Percentiles rank a stretch among this genome's conserved stretches.
These are phyloP conservation scores for Polychaeton citri DNA, from an alignment of 2,329 filamentous ascomycete species.

Conservation along the genomic window DNA sequence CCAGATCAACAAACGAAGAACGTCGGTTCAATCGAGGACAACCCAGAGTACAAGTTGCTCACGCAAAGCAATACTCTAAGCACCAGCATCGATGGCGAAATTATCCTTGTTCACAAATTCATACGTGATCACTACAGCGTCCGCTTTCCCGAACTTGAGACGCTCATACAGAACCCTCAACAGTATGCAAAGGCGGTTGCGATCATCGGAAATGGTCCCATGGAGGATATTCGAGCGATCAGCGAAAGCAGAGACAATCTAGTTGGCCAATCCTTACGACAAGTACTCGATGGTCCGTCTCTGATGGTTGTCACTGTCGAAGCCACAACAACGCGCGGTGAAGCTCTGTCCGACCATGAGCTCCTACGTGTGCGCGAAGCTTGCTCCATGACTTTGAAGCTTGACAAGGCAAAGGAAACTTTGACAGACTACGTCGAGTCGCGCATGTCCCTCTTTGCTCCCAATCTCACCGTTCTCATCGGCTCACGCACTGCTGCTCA, in stretches of 20 bases:
- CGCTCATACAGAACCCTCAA: slow-evolving; percentile 76
- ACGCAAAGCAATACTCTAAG: slow-evolving; percentile 83
- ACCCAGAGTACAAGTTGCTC: slow-evolving; percentile 78
- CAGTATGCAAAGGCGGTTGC: slow-evolving; percentile 93
- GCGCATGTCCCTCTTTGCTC: slow-evolving; percentile 90
- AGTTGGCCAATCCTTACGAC: slow-evolving; percentile 59
- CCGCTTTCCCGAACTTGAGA: slow-evolving; percentile 85
- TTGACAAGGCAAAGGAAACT: slow-evolving; percentile 75
- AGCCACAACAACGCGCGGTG: slow-evolving; percentile 76
- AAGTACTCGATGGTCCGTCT: slow-evolving; percentile 74
- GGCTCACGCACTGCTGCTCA: slow-evolving; percentile 89
- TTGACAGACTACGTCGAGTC: slow-evolving; percentile 93
- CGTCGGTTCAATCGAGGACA: slow-evolving; percentile 77
- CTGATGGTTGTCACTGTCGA: slow-evolving; percentile 95
- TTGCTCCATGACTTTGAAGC: slow-evolving; percentile 75
- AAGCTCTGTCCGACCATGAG: slow-evolving; percentile 61
- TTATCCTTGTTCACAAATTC: slow-evolving; percentile 88
- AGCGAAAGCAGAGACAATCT: slow-evolving; percentile 67
- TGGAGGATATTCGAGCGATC: slow-evolving; percentile 67
- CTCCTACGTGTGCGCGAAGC: slow-evolving; percentile 61
- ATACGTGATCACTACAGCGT: slow-evolving; percentile 91
- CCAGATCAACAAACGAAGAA: slow-evolving; percentile 50
- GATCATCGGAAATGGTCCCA: slow-evolving; percentile 81
- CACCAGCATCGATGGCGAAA: slow-evolving; percentile 84
- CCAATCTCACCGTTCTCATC: slow-evolving; percentile 80